Conservation (phyloP, 2,329 filamentous ascomycete genomes). For the Ascosphaera aggregata region DNA sequence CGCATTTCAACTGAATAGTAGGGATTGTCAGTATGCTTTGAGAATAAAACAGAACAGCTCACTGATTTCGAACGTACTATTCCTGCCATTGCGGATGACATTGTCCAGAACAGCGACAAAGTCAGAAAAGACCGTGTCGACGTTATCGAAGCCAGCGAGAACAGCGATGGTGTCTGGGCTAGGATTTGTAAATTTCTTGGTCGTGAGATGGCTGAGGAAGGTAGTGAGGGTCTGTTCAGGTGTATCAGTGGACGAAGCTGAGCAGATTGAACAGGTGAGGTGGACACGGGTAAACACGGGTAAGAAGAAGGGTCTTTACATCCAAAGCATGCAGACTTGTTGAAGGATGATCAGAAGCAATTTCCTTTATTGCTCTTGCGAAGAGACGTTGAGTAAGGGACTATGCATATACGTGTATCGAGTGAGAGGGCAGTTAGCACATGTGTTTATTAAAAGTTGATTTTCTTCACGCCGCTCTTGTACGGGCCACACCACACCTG, state of each 20-base stretch:
- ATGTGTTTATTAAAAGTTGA: too few relatives aligned
- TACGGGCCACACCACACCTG: too few relatives aligned
- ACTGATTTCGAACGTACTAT: constrained; percentile 27
- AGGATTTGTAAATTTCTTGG: constrained; percentile 82
- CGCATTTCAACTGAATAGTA: constrained; percentile 43
- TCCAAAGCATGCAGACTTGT: constrained; percentile 64
- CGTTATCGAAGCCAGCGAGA: constrained; percentile 67
- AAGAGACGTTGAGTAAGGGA: constrained; percentile 58
- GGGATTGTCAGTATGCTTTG: constrained; percentile 1
- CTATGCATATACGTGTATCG: too few relatives aligned
- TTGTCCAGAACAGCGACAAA: constrained; percentile 64
- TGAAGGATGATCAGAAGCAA: constrained; percentile 36
- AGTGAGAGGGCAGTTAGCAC: too few relatives aligned
- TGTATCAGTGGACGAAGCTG: constrained; percentile 15
- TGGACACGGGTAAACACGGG: not conserved
- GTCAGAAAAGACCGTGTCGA: constrained; percentile 69
- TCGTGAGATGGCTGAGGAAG: constrained; percentile 60
- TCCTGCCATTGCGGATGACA: constrained; percentile 56
- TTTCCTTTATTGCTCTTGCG: constrained; percentile 41
- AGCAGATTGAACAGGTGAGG: constrained; percentile 1
- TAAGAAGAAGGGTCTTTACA: constrained; percentile 25
- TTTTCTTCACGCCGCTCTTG: too few relatives aligned
- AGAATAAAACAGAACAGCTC: constrained; percentile 1
- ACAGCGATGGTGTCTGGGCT: constrained; percentile 87
- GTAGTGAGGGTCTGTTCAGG: constrained; percentile 54